Conservation (phyloP, 106 monocot genomes). For the Agapanthus africanus region DNA sequence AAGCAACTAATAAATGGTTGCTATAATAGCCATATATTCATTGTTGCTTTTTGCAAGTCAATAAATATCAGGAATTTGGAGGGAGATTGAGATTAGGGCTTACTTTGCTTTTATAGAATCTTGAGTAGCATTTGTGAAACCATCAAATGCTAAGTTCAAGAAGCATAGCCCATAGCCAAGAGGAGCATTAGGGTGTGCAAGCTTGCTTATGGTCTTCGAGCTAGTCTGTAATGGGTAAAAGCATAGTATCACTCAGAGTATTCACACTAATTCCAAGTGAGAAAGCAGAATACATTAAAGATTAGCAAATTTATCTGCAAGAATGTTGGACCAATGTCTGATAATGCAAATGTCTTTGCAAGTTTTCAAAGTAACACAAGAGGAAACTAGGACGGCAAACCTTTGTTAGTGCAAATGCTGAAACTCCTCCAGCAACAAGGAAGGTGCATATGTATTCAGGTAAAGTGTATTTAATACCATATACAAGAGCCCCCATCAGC, state of each 20-base stretch:
- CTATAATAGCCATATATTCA: background rate
- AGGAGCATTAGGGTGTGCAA: conserved; percentile 94
- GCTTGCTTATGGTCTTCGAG: conserved; percentile 89
- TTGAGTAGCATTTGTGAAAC: conserved; percentile 95
- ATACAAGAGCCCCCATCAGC: conserved; percentile 86
- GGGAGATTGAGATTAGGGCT: background rate
- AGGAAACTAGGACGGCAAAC: conserved; percentile 20
- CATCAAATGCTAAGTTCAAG: conserved; percentile 88
- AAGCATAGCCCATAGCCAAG: conserved; percentile 89
- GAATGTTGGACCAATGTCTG: too few relatives aligned
- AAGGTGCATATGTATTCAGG: conserved; percentile 87
- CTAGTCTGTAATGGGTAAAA: conserved; percentile 60
- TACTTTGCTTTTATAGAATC: conserved; percentile 83
- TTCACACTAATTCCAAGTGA: background rate
- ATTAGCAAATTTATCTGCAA: too few relatives aligned
- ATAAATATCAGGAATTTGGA: background rate
- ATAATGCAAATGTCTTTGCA: too few relatives aligned
- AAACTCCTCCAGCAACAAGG: conserved; percentile 97
- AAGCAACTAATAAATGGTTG: background rate
- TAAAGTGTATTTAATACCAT: conserved; percentile 88
- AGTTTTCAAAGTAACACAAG: too few relatives aligned
- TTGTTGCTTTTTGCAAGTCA: background rate
- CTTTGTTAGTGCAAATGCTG: conserved; percentile 89
- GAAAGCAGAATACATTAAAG: background rate
- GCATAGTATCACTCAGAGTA: background rate